These are phyloP conservation scores for Debaryomyces maramus DNA, from an alignment of 805 yeast genomes.

Conservation along the genomic window DNA sequence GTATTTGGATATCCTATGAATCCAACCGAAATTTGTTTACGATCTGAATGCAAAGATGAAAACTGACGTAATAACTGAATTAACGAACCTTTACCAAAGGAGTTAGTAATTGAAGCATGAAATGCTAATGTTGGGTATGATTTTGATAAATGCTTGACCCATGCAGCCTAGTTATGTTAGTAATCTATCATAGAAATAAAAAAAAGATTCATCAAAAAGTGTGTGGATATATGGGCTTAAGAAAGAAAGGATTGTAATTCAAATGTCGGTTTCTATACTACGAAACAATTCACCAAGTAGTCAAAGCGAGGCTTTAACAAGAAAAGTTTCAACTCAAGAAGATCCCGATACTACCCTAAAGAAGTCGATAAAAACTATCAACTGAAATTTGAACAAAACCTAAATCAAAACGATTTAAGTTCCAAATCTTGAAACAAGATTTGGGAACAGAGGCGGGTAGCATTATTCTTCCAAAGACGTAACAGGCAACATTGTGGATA, in stretches of 20 bases:
- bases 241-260: constrained; percentile 4
- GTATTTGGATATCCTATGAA: constrained; percentile 97
- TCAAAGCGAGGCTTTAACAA: constrained; percentile 20
- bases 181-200: constrained; percentile 6
- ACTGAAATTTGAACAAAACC: constrained; percentile 32
- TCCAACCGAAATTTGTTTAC: constrained; percentile 96
- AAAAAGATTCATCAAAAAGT: constrained; percentile 2
- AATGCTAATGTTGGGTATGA: constrained; percentile 94
- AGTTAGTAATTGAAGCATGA: constrained; percentile 96
- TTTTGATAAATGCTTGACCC: constrained; percentile 94
- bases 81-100: constrained; percentile 96
- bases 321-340: constrained; percentile 79
- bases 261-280: constrained; percentile 86
- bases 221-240: constrained; percentile 5
- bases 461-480: constrained; percentile 92
- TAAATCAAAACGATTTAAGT: constrained; percentile 38
- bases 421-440: constrained; percentile 47
- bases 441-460: constrained; percentile 52
- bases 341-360: constrained; percentile 56
- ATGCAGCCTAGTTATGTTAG: constrained; percentile 73
- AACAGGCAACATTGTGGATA: constrained; percentile 73
- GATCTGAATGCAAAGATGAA: constrained; percentile 83
- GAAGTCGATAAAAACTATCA: constrained; percentile 41
- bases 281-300: constrained; percentile 53
- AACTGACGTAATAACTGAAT: constrained; percentile 93